Conservation (phyloP, 2,329 filamentous ascomycete species). For the Myrmaecium sp. region DNA sequence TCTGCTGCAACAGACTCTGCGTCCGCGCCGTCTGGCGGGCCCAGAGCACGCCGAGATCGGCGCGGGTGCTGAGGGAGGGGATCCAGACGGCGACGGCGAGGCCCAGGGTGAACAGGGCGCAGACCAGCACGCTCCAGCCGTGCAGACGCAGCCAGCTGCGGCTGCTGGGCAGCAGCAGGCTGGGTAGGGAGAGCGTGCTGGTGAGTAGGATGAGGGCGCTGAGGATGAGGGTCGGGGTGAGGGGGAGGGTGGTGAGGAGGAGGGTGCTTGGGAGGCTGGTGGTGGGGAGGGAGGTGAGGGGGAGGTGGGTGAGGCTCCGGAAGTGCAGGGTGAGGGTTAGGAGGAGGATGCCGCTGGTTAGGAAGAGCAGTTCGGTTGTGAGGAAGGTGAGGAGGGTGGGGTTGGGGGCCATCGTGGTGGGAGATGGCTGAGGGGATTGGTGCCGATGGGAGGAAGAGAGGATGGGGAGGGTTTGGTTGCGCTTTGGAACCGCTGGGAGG, state of each 20-base stretch:
- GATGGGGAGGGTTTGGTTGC: constrained; percentile 1
- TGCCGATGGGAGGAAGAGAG: constrained; percentile 2
- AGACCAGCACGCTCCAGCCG: constrained; percentile 49
- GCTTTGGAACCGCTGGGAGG: background rate
- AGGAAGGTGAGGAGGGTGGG: constrained; percentile 36
- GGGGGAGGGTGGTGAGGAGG: constrained; percentile 48
- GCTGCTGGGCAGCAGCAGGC: constrained; percentile 47
- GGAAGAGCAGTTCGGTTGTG: constrained; percentile 34
- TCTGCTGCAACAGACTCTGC: constrained; percentile 54
- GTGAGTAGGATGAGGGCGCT: constrained; percentile 47
- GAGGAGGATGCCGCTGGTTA: constrained; percentile 33
- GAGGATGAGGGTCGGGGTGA: constrained; percentile 57
- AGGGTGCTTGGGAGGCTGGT: constrained; percentile 34
- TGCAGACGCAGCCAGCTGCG: constrained; percentile 55
- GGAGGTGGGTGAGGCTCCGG: constrained; percentile 24
- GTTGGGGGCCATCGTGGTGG: constrained; percentile 28
- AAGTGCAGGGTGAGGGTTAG: constrained; percentile 36
- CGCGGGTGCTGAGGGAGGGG: constrained; percentile 50
- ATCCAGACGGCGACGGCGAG: constrained; percentile 48
- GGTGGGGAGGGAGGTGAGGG: constrained; percentile 30
- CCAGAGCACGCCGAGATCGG: constrained; percentile 46
- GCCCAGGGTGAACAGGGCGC: constrained; percentile 46
- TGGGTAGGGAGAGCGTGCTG: constrained; percentile 53
- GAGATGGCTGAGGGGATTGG: constrained; percentile 6
- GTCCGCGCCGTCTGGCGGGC: constrained; percentile 35